Base-by-base conservation (phyloP, 2,329 filamentous ascomycete species). In the Arthroderma sp. region DNA sequence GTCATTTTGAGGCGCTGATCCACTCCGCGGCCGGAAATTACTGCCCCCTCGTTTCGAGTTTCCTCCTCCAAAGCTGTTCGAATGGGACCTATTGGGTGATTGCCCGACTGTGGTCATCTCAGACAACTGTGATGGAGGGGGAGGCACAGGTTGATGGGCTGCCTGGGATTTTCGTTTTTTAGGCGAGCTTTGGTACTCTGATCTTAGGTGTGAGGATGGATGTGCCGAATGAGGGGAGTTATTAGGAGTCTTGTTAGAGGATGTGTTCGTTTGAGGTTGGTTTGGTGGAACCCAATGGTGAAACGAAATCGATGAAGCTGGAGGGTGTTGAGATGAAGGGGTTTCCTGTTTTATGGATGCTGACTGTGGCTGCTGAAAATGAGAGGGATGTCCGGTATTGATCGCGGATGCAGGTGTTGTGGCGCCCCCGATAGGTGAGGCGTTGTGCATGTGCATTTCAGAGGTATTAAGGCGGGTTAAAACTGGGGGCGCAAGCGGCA, bases 211-310 rank as follows among this genome's bases (percentile, higher is more conserved):
- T 53, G 63, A 72, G 57, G 56, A 64, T 59, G 59, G 59, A 49
- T 55, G 65, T 62, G 71, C 65, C 54, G 61, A 59, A 53, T 62
- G 57, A 43, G 62, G 63, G 53, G 61, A 67, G 49, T 68, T 62
- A 61, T 68, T 68, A 68, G 75, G 63, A 70, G 78, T 78, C 43
- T 77, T 81, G 77, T 81, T 80, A 68, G 83, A 81, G 57, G 84
- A 81, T 50, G 82, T 83, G 56, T 75, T 76, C 49, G 83, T 81
- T 59, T 83, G 80, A 48, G 74, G 72, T 51, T 62, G 83, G 74
- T 50, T 75, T 9, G 87, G 87, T 38, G 87, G 87, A 48, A 89
- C 83, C 86, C 87, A 94, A 60, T 94, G 85, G 58, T 94, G 85
- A 61, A 94, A 94, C 62, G 85, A 91, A 40, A 94, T 83, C 15